These are phyloP conservation scores for Bacidia rubella DNA, from an alignment of 495 filamentous ascomycete species.

Conservation along the genomic window DNA sequence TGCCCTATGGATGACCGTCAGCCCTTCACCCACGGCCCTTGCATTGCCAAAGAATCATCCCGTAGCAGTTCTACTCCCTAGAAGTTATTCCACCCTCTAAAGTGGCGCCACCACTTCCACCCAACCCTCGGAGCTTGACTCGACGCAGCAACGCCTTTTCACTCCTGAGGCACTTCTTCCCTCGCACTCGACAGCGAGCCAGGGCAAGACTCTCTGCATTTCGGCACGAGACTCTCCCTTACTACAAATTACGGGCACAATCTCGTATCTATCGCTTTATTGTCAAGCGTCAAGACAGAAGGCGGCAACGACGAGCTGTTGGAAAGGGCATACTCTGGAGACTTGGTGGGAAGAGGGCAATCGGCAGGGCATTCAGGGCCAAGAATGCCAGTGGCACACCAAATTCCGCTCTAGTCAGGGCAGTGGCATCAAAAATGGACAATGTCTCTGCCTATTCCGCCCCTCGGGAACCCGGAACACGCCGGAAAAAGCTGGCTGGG, in stretches of 20 bases:
- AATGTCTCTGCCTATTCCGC: constrained; percentile 23
- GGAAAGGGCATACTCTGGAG: constrained; percentile 37
- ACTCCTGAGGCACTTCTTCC: constrained; percentile 47
- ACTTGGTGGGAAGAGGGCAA: constrained; percentile 34
- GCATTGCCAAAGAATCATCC: too few species aligned
- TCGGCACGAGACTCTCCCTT: constrained; percentile 59
- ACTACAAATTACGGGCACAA: constrained; percentile 53
- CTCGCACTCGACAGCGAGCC: constrained; percentile 42
- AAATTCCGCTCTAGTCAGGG: neutral
- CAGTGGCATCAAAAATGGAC: constrained; percentile 6
- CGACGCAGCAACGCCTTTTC: constrained; percentile 18
- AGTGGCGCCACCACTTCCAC: constrained; percentile 17
- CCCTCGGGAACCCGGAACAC: constrained; percentile 45
- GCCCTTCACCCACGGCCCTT: too few species aligned
- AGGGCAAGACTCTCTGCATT: constrained; percentile 50
- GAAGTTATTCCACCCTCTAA: neutral
- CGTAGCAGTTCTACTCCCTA: neutral
- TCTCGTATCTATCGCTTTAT: constrained; percentile 63
- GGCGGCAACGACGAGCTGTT: constrained; percentile 28
- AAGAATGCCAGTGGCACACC: constrained; percentile 18
- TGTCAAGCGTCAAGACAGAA: constrained; percentile 45
- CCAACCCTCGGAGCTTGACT: constrained; percentile 8
- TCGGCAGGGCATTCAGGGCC: constrained; percentile 21
- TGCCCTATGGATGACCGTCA: too few species aligned
- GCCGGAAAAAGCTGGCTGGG: constrained; percentile 69